phyloP scores from a whole-genome alignment of 2,329 filamentous ascomycete species.

The Oidium heveae region DNA sequence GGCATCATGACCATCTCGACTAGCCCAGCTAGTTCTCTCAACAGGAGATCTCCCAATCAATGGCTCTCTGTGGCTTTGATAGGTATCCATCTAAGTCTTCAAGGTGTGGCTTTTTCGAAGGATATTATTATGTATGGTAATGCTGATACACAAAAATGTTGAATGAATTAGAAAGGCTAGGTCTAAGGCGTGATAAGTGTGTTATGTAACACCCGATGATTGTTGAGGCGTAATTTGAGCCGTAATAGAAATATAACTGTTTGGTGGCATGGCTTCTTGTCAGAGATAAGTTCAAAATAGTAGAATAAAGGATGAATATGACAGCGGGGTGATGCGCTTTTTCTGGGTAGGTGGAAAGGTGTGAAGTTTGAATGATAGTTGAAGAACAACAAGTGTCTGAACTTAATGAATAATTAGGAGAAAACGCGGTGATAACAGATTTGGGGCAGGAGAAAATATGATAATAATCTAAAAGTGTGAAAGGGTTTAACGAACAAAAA shows the following conservation, averaged over 20 bases:
- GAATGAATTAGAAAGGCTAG: too few species aligned
- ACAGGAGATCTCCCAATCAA: slow-evolving; percentile 12
- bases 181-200: not conserved
- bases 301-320: slow-evolving; percentile 4
- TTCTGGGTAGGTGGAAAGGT: slow-evolving; percentile 4
- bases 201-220: slow-evolving; percentile 11
- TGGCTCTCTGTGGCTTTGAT: slow-evolving; percentile 12
- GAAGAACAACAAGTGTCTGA: slow-evolving; percentile 7
- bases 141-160: too few species aligned
- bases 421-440: slow-evolving; percentile 7
- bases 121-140: too few species aligned
- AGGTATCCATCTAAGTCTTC: slow-evolving; percentile 9
- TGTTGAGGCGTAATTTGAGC: not conserved
- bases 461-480: slow-evolving; percentile 8
- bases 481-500: slow-evolving; percentile 15
- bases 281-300: slow-evolving; percentile 14
- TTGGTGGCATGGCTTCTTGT: slow-evolving; percentile 16
- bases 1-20: slow-evolving; percentile 14
- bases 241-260: slow-evolving; percentile 12
- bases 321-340: slow-evolving; percentile 3
- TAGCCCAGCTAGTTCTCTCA: slow-evolving; percentile 14
- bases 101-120: too few species aligned
- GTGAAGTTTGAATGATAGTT: slow-evolving; percentile 5
- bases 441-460: slow-evolving; percentile 5
- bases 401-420: slow-evolving; percentile 11